Evolutionary conservation across 352 stramenopile genomes (phyloP).

Genomic region (Proteromonas lacertae): DNA sequence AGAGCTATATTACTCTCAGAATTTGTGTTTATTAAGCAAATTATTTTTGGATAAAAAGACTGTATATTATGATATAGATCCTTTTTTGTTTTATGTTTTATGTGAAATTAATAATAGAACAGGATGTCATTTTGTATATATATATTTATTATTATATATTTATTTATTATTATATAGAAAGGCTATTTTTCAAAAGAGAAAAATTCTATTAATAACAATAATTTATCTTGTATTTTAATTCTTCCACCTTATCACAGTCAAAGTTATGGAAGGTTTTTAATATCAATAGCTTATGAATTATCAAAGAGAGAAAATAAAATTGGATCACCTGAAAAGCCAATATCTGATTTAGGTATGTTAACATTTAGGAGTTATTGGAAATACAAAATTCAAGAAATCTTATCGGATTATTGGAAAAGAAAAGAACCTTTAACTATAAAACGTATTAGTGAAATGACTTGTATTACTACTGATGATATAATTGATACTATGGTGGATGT

Average conservation of each 20-base stretch:
- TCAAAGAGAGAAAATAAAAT: slow-evolving; percentile 86
- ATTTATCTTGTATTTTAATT: slow-evolving; percentile 95
- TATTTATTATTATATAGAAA: too few species aligned
- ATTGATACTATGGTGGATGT: slow-evolving; percentile 82
- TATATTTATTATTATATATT: slow-evolving; percentile 15
- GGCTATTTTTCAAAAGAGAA: slow-evolving; percentile 99
- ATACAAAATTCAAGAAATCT: slow-evolving; percentile 56
- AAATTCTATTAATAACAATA: slow-evolving; percentile 81
- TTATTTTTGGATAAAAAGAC: slow-evolving; percentile 99
- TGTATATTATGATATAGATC: slow-evolving; percentile 96
- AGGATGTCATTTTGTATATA: not conserved
- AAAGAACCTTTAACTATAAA: slow-evolving; percentile 36
- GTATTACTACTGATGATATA: slow-evolving; percentile 85
- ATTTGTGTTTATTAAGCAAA: slow-evolving; percentile 91
- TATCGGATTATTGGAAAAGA: too few species aligned
- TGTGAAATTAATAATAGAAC: slow-evolving; percentile 44
- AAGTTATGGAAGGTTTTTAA: slow-evolving; percentile 97
- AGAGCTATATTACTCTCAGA: slow-evolving; percentile 86
- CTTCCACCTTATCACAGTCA: slow-evolving; percentile 86
- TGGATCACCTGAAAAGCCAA: slow-evolving; percentile 86
- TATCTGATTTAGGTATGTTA: slow-evolving; percentile 89
- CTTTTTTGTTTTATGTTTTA: slow-evolving; percentile 97
- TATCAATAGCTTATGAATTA: slow-evolving; percentile 92
- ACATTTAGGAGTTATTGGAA: slow-evolving; percentile 94
- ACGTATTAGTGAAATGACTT: slow-evolving; percentile 54